Base-by-base conservation (phyloP, 139 green algal genomes). In the Desmodesmus armatus region DNA sequence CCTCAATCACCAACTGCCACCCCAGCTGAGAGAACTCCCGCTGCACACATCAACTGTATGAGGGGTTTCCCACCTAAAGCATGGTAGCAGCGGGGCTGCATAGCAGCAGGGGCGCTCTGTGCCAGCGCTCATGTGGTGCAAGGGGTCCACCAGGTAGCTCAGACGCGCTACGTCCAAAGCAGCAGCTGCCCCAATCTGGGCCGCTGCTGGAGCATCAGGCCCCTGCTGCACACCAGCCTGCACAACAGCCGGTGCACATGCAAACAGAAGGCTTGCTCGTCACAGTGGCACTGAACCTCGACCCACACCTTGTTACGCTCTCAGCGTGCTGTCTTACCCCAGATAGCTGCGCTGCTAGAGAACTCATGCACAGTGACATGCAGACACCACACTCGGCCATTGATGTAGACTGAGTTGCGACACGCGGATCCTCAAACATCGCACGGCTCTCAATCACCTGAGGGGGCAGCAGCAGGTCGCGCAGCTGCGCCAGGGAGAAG, bases 71-170 rank as follows among this genome's bases (percentile, higher is more conserved):
- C 62, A 66, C 43, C 44, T 39, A 37, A 86, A 70, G 23, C 44
- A 39, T 3, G 79, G 79, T 19, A 86, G 43, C 60, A 89, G 79
- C 25, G 44, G 85, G 2, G 63, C 43, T 33, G 66, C 74, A 41
- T 84, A 89, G 13, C 31, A 78, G 17, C 85, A 60, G 9, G 49
- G 75, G 13, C 63, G 63, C 35, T 92, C 79, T 23, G 74, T 37
- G 3, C 66, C 62, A 2, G 49, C 39, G 35, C 81, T 89, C 72
- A 83, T 81, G 69, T 93, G 85, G 80, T 87, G 80, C 13, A 77
- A 67, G 0, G 85, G 74, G 67, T 93, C 89, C 13, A 87, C 74
- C n/a, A 93, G 44, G 74, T 87, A 83, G 5, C 66, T 88, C 40
- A 91, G 6, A 15, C 69, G 44, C 19, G 66, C 51, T 2, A 91